Percentiles rank a stretch among this genome's conserved stretches.
phyloP scores from a whole-genome alignment of 441 rosid species.

The Eutrema salsugineum region DNA sequence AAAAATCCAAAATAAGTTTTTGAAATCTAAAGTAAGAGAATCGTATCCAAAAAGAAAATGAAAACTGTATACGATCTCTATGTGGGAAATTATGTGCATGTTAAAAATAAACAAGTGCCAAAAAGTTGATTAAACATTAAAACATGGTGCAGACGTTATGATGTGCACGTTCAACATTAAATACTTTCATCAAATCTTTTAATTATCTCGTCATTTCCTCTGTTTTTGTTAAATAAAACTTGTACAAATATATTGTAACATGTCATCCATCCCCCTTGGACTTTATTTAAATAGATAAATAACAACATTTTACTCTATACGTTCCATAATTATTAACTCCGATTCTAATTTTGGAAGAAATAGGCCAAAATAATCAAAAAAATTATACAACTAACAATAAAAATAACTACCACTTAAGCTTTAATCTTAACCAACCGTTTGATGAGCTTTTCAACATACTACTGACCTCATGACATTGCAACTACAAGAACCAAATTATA shows the following conservation, averaged over 20 bases:
- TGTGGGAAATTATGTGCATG: not conserved
- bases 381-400: not conserved
- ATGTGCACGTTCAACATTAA: conserved; percentile 26
- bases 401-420: not conserved
- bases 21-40: not conserved
- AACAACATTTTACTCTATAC: not conserved
- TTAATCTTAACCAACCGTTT: not conserved
- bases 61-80: not conserved
- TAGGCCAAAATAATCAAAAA: not conserved
- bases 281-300: not conserved
- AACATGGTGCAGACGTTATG: conserved; percentile 26
- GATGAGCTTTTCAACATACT: not conserved
- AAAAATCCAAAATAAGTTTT: conserved; percentile 9
- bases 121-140: not conserved
- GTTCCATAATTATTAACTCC: not conserved
- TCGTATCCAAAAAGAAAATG: not conserved
- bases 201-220: not conserved
- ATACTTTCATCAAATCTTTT: conserved; percentile 1
- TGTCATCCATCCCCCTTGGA: not conserved
- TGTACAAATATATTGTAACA: not conserved
- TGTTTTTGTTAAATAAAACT: not conserved
- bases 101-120: not conserved
- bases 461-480: not conserved
- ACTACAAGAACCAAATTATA: conserved; percentile 11
- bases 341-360: not conserved